A percentile compares a stretch with the other conserved stretches of the same genome.
Conservation (phyloP, 495 filamentous ascomycete species). For the Lindgomyces ingoldianus region DNA sequence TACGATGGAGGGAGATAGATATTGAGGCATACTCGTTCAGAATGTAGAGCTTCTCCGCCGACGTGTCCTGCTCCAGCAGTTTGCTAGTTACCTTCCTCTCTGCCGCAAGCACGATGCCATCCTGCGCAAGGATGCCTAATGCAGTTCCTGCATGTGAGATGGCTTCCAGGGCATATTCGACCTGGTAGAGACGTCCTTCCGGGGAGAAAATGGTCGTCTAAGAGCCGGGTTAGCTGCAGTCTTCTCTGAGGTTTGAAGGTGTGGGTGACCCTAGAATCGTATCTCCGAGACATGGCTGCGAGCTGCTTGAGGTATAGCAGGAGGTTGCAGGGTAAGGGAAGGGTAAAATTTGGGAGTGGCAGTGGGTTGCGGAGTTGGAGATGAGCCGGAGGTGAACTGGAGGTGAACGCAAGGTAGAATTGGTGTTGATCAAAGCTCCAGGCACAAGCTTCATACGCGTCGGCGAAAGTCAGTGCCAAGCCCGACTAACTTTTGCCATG, state of each 20-base stretch:
- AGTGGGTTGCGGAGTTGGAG: neutral
- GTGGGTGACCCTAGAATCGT: conserved; percentile 85
- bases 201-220: conserved; percentile 99
- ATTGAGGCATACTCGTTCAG: conserved; percentile 79
- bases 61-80: conserved; percentile 98
- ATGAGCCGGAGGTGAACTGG: neutral
- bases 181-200: conserved; percentile 96
- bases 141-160: conserved; percentile 98
- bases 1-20: neutral
- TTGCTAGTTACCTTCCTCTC: conserved; percentile 99
- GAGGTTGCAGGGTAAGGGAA: neutral
- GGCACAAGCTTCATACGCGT: conserved; percentile 40
- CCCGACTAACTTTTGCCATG: conserved; percentile 12
- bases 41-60: conserved; percentile 98
- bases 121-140: conserved; percentile 91
- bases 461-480: conserved; percentile 25
- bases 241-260: conserved; percentile 20
- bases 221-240: conserved; percentile 45
- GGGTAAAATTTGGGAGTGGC: too few relatives aligned
- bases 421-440: conserved; percentile 37
- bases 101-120: conserved; percentile 98
- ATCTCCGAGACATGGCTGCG: conserved; percentile 84
- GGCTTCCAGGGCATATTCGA: conserved; percentile 98
- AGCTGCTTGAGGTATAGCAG: neutral
- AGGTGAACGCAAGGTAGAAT: neutral